These are phyloP conservation scores for Vitis rupestris DNA, from an alignment of 164 flowering plant species.

Conservation along the genomic window DNA sequence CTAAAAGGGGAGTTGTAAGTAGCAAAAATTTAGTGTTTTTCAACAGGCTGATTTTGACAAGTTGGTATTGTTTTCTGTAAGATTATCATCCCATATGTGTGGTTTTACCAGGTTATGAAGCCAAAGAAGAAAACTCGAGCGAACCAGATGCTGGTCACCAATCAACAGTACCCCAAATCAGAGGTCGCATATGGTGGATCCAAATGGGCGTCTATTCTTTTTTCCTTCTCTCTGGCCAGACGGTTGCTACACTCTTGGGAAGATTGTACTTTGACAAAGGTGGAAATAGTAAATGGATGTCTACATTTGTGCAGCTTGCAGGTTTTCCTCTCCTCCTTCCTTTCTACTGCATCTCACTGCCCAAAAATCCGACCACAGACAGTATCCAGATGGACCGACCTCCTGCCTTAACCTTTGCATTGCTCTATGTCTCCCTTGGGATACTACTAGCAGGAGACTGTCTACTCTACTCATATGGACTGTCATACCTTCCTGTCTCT, in stretches of 20 bases:
- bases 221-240: conserved; percentile 32
- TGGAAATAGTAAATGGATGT: conserved; percentile 41
- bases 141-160: background rate
- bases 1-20: too few relatives aligned
- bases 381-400: background rate
- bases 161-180: background rate
- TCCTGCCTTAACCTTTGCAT: conserved; percentile 1
- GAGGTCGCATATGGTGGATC: conserved; percentile 36
- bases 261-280: conserved; percentile 36
- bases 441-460: conserved; percentile 17
- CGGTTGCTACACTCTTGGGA: conserved; percentile 28
- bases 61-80: background rate
- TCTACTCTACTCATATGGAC: conserved; percentile 20
- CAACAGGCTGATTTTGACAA: too few relatives aligned
- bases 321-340: conserved; percentile 37
- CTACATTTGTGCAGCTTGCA: conserved; percentile 21
- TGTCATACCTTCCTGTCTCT: conserved; percentile 33
- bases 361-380: background rate
- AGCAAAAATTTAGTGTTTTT: too few relatives aligned
- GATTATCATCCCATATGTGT: background rate
- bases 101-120: conserved; percentile 12
- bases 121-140: conserved; percentile 21
- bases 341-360: conserved; percentile 6
- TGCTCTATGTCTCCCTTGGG: conserved; percentile 24
- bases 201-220: conserved; percentile 23